phyloP scores from a whole-genome alignment of 2,329 filamentous ascomycete genomes.

The Coleophoma cylindrospora region DNA sequence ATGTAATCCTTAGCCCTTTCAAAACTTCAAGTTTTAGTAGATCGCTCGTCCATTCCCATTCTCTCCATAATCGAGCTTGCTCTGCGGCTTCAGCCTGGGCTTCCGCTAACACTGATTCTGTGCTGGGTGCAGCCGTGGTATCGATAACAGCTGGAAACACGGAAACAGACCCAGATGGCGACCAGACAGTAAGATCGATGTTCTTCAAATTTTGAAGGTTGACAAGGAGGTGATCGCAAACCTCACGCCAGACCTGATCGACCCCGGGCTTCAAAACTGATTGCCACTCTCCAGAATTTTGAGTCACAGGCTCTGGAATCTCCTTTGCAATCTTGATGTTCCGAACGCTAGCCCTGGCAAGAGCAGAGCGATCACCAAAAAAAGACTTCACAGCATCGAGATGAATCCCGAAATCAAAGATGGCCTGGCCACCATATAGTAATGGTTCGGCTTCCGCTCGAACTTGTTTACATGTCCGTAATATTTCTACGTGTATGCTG shows the following conservation, averaged over 20 bases:
- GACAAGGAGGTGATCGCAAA: constrained; percentile 8
- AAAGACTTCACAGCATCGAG: constrained; percentile 15
- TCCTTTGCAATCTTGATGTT: constrained; percentile 17
- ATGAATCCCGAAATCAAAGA: constrained; percentile 20
- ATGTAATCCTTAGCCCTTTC: constrained; percentile 14
- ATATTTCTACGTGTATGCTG: constrained; percentile 11
- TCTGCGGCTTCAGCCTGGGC: neutral
- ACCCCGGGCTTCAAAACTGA: neutral
- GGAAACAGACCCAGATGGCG: neutral
- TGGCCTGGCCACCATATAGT: constrained; percentile 12
- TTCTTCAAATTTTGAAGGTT: constrained; percentile 8
- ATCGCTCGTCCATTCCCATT: constrained; percentile 17
- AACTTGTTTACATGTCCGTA: constrained; percentile 13
- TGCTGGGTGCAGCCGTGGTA: neutral
- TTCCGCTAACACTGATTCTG: neutral
- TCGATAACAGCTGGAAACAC: neutral
- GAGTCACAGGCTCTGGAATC: constrained; percentile 3
- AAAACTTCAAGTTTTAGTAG: constrained; percentile 10
- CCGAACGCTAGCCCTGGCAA: constrained; percentile 11
- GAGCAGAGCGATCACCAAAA: constrained; percentile 11
- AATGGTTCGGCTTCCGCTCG: constrained; percentile 16
- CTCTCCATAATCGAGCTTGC: constrained; percentile 5
- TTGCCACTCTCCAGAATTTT: neutral
- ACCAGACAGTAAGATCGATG: constrained; percentile 21
- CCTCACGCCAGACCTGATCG: constrained; percentile 13